Conservation (phyloP, 371 early-diverging fungal genomes). For the Zopfochytrium polystomum region DNA sequence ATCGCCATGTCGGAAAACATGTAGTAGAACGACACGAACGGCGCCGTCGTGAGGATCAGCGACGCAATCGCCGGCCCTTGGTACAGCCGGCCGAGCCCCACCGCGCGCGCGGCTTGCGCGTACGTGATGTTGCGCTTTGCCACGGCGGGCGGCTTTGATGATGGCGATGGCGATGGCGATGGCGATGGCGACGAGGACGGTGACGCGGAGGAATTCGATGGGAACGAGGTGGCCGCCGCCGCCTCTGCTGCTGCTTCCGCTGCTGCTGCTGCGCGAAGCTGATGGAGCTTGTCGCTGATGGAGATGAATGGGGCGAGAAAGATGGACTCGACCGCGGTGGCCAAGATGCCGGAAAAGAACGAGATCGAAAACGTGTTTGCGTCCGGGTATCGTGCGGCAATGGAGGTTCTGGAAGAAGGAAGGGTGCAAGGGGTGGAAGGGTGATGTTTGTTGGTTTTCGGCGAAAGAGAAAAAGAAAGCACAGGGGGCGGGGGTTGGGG, state of each 20-base stretch:
- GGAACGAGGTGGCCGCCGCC: background rate
- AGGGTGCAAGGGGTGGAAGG: background rate
- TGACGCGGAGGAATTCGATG: background rate
- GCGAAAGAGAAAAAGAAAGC: background rate
- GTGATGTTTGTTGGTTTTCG: background rate
- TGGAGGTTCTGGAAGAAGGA: too few species aligned
- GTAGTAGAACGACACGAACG: conserved; percentile 15
- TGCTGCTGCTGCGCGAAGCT: background rate
- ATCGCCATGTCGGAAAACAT: conserved; percentile 9
- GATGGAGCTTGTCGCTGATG: background rate
- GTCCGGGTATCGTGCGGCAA: too few species aligned
- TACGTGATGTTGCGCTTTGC: too few species aligned
- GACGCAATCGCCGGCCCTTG: background rate
- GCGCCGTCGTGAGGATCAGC: conserved; percentile 13
- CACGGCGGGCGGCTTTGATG: background rate
- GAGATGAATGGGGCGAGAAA: conserved; percentile 8
- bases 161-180: background rate
- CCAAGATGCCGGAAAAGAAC: conserved; percentile 4
- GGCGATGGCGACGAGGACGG: background rate
- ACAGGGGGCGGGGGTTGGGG: background rate
- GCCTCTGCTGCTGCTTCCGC: background rate
- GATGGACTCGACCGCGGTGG: conserved; percentile 1
- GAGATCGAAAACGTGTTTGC: conserved; percentile 4
- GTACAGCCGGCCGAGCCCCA: too few species aligned
- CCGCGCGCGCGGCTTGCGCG: too few species aligned